Evolutionary conservation across 371 early-diverging fungal species (phyloP).

Genomic region (Lichtheimia ornata): DNA sequence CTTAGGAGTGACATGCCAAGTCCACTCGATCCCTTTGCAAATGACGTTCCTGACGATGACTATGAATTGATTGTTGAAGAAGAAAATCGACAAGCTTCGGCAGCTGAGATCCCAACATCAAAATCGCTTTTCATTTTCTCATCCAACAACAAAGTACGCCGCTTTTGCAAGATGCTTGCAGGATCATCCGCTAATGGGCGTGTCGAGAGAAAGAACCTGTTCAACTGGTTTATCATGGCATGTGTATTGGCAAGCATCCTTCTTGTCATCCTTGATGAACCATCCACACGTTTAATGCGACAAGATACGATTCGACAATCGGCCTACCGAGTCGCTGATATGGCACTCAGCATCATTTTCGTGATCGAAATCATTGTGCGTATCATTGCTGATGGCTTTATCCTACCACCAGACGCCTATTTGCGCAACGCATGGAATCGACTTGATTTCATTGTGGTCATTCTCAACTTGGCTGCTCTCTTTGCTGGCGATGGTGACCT

Average conservation of each 20-base stretch:
- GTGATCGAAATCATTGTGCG: slow-evolving; percentile 52
- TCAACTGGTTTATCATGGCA: slow-evolving; percentile 63
- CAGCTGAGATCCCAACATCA: slow-evolving; percentile 20
- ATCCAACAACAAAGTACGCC: slow-evolving; percentile 28
- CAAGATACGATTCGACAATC: slow-evolving; percentile 31
- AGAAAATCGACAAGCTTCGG: slow-evolving; percentile 40
- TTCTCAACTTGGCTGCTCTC: slow-evolving; percentile 48
- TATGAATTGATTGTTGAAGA: slow-evolving; percentile 46
- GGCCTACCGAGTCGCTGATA: slow-evolving; percentile 44
- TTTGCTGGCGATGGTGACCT: slow-evolving; percentile 38
- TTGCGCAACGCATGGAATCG: slow-evolving; percentile 59
- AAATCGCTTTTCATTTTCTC: slow-evolving; percentile 44
- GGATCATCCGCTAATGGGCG: slow-evolving; percentile 39
- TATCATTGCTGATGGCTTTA: slow-evolving; percentile 56
- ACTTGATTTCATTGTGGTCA: slow-evolving; percentile 52
- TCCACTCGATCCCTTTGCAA: too few relatives aligned
- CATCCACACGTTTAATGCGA: slow-evolving; percentile 44
- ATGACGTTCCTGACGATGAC: slow-evolving; percentile 21
- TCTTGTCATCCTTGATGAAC: slow-evolving; percentile 60
- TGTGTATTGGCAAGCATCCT: slow-evolving; percentile 60
- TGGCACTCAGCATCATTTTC: slow-evolving; percentile 47
- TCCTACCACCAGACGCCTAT: slow-evolving; percentile 53
- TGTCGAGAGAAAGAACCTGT: slow-evolving; percentile 43
- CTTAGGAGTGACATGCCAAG: too few relatives aligned
- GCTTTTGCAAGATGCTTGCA: slow-evolving; percentile 39